Conservation (phyloP, 495 filamentous ascomycete species). For the Daldinia caldariorum region DNA sequence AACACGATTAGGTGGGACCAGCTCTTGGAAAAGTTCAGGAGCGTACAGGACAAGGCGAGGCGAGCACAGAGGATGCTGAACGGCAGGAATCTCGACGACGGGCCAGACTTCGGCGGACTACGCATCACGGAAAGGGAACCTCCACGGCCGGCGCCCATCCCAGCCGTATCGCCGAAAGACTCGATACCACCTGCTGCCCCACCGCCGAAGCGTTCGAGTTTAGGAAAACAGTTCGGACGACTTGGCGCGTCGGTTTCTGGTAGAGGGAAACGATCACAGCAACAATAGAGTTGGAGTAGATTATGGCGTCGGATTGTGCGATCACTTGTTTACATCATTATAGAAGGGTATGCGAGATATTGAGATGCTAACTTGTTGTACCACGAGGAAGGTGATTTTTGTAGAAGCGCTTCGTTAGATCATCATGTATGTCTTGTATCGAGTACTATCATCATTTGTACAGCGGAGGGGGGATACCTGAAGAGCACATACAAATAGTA, state of each 20-base stretch:
- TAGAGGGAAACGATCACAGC: constrained; percentile 59
- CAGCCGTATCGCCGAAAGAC: constrained; percentile 57
- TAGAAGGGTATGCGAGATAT: neutral
- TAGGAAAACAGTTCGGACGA: constrained; percentile 74
- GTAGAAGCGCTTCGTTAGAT: constrained; percentile 2
- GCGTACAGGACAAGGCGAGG: constrained; percentile 82
- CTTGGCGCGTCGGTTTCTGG: constrained; percentile 73
- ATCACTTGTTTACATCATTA: neutral
- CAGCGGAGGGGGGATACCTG: constrained; percentile 37
- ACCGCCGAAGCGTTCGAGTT: constrained; percentile 66
- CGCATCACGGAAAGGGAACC: constrained; percentile 57
- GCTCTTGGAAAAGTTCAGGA: constrained; percentile 94
- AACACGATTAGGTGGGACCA: constrained; percentile 89
- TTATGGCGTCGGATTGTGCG: neutral
- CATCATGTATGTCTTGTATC: constrained; percentile 21
- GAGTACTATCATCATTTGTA: constrained; percentile 21
- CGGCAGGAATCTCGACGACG: constrained; percentile 54
- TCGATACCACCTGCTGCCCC: constrained; percentile 46
- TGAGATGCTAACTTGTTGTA: neutral
- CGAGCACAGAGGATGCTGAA: constrained; percentile 54
- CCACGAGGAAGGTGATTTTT: neutral
- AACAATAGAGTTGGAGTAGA: constrained; percentile 31
- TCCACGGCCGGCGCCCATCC: constrained; percentile 44
- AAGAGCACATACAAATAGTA: constrained; percentile 24
- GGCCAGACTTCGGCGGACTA: constrained; percentile 50